Evolutionary conservation across 139 green algal species (phyloP).

Genomic region (Dunaliella primolecta): DNA sequence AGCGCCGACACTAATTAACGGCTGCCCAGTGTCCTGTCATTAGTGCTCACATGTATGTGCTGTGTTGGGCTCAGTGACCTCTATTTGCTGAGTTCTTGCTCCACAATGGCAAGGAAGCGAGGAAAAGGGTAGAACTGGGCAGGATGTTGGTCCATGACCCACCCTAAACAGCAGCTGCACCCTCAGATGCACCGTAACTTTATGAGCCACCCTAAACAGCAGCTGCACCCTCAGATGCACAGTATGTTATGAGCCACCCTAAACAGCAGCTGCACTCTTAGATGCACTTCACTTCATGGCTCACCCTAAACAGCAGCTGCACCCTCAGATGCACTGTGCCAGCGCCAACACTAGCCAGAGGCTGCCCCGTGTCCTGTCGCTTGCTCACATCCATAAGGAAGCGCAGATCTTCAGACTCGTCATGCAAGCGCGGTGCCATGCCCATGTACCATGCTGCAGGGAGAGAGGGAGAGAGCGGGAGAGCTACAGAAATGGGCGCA

Average conservation of each 20-base stretch:
- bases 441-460: constrained; percentile 19
- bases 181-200: constrained; percentile 32
- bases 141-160: no score
- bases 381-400: constrained; percentile 30
- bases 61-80: no score
- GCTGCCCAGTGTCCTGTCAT: constrained; percentile 24
- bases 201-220: no score
- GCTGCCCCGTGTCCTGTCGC: constrained; percentile 26
- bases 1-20: constrained; percentile 25
- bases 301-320: constrained; percentile 26
- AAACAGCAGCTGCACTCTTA: no score
- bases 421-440: constrained; percentile 28
- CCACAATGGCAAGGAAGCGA: no score
- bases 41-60: constrained; percentile 23
- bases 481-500: background rate
- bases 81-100: no score
- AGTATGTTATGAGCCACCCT: no score
- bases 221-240: no score
- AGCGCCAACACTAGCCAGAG: constrained; percentile 25
- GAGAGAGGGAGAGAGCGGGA: background rate
- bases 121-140: no score
- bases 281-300: no score
- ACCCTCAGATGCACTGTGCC: constrained; percentile 33
- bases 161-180: constrained; percentile 30
- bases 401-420: constrained; percentile 17